These are phyloP conservation scores for Fusarium sp. DNA, from an alignment of 2,329 filamentous ascomycete genomes.

Conservation along the genomic window DNA sequence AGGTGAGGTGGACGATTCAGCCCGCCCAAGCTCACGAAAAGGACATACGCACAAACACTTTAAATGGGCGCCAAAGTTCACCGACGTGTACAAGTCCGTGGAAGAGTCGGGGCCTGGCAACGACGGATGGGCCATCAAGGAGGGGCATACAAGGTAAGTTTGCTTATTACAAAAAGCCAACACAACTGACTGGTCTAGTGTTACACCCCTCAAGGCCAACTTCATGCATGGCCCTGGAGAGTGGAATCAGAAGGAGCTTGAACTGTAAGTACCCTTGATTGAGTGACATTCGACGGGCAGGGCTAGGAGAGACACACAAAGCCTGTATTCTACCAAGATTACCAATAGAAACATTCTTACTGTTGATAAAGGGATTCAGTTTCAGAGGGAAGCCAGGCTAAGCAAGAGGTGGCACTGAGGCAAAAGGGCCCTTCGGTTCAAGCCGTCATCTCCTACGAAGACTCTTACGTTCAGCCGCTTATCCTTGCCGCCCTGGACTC, in stretches of 20 bases:
- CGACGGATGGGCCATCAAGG: slow-evolving; percentile 93
- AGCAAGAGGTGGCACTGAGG: slow-evolving; percentile 43
- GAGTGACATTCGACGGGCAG: slow-evolving; percentile 23
- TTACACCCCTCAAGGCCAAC: slow-evolving; percentile 92
- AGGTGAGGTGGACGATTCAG: slow-evolving; percentile 60
- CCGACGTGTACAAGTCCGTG: slow-evolving; percentile 90
- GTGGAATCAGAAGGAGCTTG: slow-evolving; percentile 79
- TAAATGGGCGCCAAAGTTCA: slow-evolving; percentile 92
- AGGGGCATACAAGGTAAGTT: slow-evolving; percentile 85
- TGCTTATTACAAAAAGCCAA: background rate
- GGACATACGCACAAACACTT: slow-evolving; percentile 87
- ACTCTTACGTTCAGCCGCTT: slow-evolving; percentile 90
- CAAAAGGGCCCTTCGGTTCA: slow-evolving; percentile 58
- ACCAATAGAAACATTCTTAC: slow-evolving; percentile 59
- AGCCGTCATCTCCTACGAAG: slow-evolving; percentile 87
- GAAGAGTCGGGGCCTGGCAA: slow-evolving; percentile 83
- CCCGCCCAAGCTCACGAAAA: slow-evolving; percentile 48
- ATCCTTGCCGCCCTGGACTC: slow-evolving; percentile 80
- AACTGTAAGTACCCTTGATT: slow-evolving; percentile 78
- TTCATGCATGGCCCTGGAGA: slow-evolving; percentile 83
- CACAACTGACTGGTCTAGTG: slow-evolving; percentile 64
- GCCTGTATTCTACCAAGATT: slow-evolving; percentile 52
- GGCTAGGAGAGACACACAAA: slow-evolving; percentile 41
- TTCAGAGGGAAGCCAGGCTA: slow-evolving; percentile 27
- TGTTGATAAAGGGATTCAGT: slow-evolving; percentile 48